Conservation (phyloP, 2,329 filamentous ascomycete genomes). For the Epichloe aotearoae region DNA sequence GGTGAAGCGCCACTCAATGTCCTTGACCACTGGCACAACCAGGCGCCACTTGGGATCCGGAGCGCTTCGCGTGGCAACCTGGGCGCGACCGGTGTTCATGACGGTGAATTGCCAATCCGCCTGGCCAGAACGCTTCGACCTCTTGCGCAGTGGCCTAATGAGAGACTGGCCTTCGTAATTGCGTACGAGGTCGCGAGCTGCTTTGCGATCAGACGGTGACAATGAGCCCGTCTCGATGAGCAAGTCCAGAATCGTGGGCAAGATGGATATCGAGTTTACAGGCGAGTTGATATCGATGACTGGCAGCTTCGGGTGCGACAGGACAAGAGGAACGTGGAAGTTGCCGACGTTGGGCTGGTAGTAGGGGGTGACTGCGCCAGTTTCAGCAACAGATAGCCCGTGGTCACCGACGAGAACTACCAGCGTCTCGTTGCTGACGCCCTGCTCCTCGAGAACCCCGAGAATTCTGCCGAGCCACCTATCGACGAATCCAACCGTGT, state of each 20-base stretch:
- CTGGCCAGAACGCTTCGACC: constrained; percentile 9
- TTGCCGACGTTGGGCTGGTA: constrained; percentile 21
- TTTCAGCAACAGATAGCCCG: constrained; percentile 20
- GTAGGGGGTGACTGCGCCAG: constrained; percentile 19
- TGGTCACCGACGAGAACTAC: constrained; percentile 21
- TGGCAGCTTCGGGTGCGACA: constrained; percentile 22
- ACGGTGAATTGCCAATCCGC: constrained; percentile 14
- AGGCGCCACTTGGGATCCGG: constrained; percentile 11
- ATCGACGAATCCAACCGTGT: constrained; percentile 19
- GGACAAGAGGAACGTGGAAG: constrained; percentile 20
- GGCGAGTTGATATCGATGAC: constrained; percentile 18
- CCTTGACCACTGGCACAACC: constrained; percentile 12
- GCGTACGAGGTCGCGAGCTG: constrained; percentile 17
- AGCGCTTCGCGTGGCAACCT: constrained; percentile 11
- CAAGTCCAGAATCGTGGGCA: constrained; percentile 22
- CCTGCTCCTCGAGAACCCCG: constrained; percentile 17
- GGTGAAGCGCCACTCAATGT: constrained; percentile 20
- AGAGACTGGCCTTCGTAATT: constrained; percentile 25
- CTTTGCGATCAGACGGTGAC: constrained; percentile 11
- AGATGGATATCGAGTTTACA: constrained; percentile 19
- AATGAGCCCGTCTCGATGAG: constrained; percentile 21
- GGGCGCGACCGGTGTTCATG: constrained; percentile 15
- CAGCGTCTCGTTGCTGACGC: constrained; percentile 19
- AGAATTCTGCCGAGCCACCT: constrained; percentile 21
- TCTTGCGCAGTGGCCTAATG: constrained; percentile 16